Percentiles rank a stretch among this genome's conserved stretches.
Conservation (phyloP, 371 early-diverging fungal species). For the Mortierella sp. region DNA sequence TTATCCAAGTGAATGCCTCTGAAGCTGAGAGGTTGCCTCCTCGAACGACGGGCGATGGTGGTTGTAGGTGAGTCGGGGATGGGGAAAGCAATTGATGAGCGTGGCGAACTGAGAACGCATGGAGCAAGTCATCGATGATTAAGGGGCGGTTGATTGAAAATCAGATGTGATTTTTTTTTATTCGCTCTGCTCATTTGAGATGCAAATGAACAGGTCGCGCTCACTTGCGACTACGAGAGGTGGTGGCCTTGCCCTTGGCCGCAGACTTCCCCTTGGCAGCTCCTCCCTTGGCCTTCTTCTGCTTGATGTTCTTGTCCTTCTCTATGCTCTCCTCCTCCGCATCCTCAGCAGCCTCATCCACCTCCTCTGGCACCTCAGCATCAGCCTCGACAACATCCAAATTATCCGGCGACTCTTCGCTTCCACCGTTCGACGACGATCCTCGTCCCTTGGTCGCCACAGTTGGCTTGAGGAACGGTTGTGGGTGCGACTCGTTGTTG, state of each 20-base stretch:
- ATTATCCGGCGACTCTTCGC: conserved; percentile 73
- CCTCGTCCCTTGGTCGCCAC: conserved; percentile 56
- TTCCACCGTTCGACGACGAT: conserved; percentile 61
- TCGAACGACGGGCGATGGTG: no score
- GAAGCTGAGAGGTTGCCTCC: not conserved
- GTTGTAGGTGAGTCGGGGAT: not conserved
- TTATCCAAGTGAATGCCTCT: not conserved
- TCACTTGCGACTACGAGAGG: conserved; percentile 25
- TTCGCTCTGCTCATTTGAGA: not conserved
- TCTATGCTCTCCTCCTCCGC: conserved; percentile 62
- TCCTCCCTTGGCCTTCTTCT: conserved; percentile 39
- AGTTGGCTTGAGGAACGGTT: conserved; percentile 69
- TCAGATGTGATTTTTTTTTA: not conserved
- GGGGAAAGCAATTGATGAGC: not conserved
- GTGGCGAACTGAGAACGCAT: no score
- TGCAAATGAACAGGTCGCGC: not conserved
- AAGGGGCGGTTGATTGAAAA: not conserved
- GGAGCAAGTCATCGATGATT: not conserved
- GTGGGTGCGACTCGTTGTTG: conserved; percentile 81
- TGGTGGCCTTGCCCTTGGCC: conserved; percentile 42
- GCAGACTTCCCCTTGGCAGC: conserved; percentile 1
- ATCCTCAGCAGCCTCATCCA: conserved; percentile 68
- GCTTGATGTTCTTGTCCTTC: conserved; percentile 65
- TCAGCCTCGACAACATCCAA: conserved; percentile 75
- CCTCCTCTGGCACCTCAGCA: conserved; percentile 65